Evolutionary conservation across 164 flowering plant genomes (phyloP).

Genomic region (Euptelea pleiosperma): DNA sequence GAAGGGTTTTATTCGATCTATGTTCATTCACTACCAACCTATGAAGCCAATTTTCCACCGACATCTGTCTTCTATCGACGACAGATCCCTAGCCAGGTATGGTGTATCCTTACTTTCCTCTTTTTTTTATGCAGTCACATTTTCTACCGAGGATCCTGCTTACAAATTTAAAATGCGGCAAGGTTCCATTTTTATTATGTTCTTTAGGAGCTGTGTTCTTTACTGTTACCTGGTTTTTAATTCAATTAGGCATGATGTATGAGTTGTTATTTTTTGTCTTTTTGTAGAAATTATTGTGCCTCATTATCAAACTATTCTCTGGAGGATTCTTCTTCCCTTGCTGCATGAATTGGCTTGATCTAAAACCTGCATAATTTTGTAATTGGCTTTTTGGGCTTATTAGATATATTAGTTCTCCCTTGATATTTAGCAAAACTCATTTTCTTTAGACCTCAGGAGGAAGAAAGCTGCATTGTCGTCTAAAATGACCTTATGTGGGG

Average conservation of each 20-base stretch:
- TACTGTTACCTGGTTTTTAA: background rate
- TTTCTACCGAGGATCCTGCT: too few species aligned
- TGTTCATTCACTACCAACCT: conserved; percentile 67
- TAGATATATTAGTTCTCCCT: too few species aligned
- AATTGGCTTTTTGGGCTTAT: too few species aligned
- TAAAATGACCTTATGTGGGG: too few species aligned
- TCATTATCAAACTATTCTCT: background rate
- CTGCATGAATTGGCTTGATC: too few species aligned
- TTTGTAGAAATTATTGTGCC: background rate
- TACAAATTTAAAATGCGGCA: too few species aligned
- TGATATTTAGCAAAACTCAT: too few species aligned
- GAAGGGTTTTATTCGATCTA: conserved; percentile 69
- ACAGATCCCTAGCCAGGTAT: conserved; percentile 90
- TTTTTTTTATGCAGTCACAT: background rate
- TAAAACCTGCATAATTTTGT: too few species aligned
- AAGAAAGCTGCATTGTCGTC: too few species aligned
- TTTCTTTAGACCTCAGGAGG: too few species aligned
- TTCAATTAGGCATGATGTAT: background rate
- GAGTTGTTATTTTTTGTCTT: background rate
- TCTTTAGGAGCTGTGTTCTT: background rate
- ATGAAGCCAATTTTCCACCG: conserved; percentile 38
- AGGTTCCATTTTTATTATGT: too few species aligned
- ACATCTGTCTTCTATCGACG: conserved; percentile 67
- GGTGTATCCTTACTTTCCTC: background rate
- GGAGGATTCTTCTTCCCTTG: too few species aligned